These are phyloP conservation scores for Torulaspora gathmanii DNA, from an alignment of 805 yeast species.

Conservation along the genomic window DNA sequence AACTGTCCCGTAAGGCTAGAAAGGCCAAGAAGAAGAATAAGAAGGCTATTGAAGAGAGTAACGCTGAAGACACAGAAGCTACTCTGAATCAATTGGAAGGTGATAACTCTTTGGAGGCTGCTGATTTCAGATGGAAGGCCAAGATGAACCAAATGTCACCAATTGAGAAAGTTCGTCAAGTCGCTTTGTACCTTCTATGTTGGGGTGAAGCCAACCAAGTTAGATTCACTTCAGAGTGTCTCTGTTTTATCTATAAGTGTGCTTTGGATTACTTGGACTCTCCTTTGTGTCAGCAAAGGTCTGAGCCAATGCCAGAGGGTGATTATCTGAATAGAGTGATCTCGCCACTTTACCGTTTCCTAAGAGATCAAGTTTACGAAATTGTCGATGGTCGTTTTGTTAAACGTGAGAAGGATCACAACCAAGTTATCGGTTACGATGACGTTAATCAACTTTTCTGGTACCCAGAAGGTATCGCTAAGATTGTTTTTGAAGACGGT, in stretches of 20 bases:
- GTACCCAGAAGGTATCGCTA: constrained; percentile 98
- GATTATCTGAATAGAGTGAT: constrained; percentile 88
- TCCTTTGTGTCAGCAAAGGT: constrained; percentile 85
- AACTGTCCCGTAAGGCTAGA: constrained; percentile 71
- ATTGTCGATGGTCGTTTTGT: constrained; percentile 75
- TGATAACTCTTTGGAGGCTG: constrained; percentile 81
- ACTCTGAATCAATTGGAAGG: constrained; percentile 66
- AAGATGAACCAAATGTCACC: constrained; percentile 68
- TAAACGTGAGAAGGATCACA: constrained; percentile 82
- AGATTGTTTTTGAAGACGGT: constrained; percentile 88
- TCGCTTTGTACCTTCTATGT: constrained; percentile 66
- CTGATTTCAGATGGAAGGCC: constrained; percentile 76
- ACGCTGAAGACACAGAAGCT: constrained; percentile 57
- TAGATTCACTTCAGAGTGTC: constrained; percentile 84
- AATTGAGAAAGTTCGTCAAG: constrained; percentile 73
- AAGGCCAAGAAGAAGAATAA: constrained; percentile 77
- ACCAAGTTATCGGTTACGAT: constrained; percentile 83
- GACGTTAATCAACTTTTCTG: constrained; percentile 98
- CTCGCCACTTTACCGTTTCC: constrained; percentile 80
- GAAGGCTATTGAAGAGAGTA: constrained; percentile 65
- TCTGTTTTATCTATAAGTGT: constrained; percentile 93
- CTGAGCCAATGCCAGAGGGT: constrained; percentile 77
- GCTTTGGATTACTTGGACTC: constrained; percentile 86
- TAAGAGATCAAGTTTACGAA: constrained; percentile 79
- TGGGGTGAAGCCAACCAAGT: constrained; percentile 96